Percentiles rank a stretch among this genome's conserved stretches.
Conservation (phyloP, 139 green algal species). For the Auxenochlorella pyrenoidosa region DNA sequence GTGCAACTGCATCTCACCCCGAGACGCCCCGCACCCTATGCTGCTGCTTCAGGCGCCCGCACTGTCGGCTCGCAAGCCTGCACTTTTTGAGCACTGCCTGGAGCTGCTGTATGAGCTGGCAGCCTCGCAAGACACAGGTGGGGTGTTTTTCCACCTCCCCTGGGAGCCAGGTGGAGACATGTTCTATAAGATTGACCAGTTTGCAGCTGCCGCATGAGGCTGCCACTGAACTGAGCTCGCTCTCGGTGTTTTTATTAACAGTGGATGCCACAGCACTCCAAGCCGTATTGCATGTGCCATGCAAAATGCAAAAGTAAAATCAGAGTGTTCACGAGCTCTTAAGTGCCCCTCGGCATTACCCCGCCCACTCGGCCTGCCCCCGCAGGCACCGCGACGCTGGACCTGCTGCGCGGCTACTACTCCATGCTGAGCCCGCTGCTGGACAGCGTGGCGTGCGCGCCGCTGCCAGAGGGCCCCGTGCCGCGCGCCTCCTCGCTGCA, state of each 20-base stretch:
- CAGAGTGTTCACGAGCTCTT: too few species aligned
- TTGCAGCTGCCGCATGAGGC: too few species aligned
- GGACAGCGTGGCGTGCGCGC: slow-evolving; percentile 25
- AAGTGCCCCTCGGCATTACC: background rate
- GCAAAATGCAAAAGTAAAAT: background rate
- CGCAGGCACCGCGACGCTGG: slow-evolving; percentile 45
- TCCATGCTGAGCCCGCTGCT: slow-evolving; percentile 37
- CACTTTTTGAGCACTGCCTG: slow-evolving; percentile 68
- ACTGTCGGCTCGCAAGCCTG: slow-evolving; percentile 36
- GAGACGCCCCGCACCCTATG: too few species aligned
- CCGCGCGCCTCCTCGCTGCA: slow-evolving; percentile 46
- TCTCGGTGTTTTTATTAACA: too few species aligned
- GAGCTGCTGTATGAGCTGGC: slow-evolving; percentile 69
- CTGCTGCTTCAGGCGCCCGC: background rate
- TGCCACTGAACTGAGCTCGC: too few species aligned
- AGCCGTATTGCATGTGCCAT: too few species aligned
- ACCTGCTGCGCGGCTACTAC: slow-evolving; percentile 43
- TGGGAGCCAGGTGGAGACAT: too few species aligned
- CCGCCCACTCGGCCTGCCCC: background rate
- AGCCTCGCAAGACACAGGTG: slow-evolving; percentile 35
- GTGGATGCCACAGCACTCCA: background rate
- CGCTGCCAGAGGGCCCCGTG: slow-evolving; percentile 18
- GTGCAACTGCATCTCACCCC: background rate
- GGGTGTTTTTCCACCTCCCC: too few species aligned
- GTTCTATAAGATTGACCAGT: too few species aligned